Evolutionary conservation across 2,329 filamentous ascomycete genomes (phyloP), one percentile per base, ranked within the genome.

Genomic region (Penicillium sp.): DNA sequence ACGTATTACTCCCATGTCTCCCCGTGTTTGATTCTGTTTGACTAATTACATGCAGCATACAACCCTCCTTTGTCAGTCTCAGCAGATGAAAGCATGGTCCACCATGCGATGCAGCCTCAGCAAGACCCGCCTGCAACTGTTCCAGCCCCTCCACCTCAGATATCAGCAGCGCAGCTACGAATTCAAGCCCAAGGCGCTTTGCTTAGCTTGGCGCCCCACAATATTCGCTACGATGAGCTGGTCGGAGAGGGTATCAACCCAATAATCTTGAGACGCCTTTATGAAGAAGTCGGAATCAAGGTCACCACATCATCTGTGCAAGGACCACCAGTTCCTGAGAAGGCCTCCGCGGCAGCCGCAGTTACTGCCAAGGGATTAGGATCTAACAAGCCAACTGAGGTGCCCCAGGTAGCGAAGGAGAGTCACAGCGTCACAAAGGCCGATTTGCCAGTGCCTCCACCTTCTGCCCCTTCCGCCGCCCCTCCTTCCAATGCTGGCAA

Each of bases 191-290:
- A 82, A 61, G 78, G 80, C 22, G 83, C 85, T 4, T 81, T 90
- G 34, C 67, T 87, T 28, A 77, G 79, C 33, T 71, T 90, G 3
- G 65, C 67, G 12, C 69, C 71, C 34, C 73, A 87, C 52, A 85
- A 87, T 43, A 81, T 94, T 51, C 80, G 81, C 19, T 95, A 84
- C 61, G 77, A 84, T 48, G 78, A 87, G 52, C 83, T 91, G 49
- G 72, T 90, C 12, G 75, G 81, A 10, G 85, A 91, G 65, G 85
- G 87, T 0, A 76, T 91, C 37, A 79, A 89, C 57, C 74, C 78
- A 32, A 67, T 68, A 1, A 63, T 88, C 10, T 69, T 95, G 32
- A 77, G 76, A 49, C 66, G 72, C 28, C 73, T 93, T 1, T 93
- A 89, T 59, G 71, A 76, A 24, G 83, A 88, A 19, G 70, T 93